Base-by-base conservation (phyloP, 805 yeast species). In the Saccharomycopsis synnaedendra region DNA sequence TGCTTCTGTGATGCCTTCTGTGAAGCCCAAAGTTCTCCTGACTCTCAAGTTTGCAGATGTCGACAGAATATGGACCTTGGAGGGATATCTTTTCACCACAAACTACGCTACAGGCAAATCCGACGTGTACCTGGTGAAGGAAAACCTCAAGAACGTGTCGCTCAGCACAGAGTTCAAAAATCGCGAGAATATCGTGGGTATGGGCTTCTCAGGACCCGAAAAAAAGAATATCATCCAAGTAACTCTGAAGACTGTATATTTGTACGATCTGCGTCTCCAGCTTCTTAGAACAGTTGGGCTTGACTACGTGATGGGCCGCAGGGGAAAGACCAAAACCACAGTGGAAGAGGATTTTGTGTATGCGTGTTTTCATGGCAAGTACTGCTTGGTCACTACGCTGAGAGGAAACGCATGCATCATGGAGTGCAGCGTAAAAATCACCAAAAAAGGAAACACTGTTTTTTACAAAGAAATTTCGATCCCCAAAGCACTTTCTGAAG, bases 61-160 rank as follows among this genome's bases (percentile, higher is more conserved):
- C 34, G 76, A 80, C 54, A 76, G 80, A 55, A 71, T 85, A 57
- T 88, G 95, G 95, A 82, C 84, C 39, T 62, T 85, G 32, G 78
- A 78, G 57, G 72, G 71, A 52, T 85, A 74, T 58, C 65, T 86
- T 43, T 71, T 86, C 27, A 82, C 94, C 0, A 82, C 94, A 0
- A 89, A 82, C 59, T 74, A 75, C 39, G 64, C 70, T 19, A 76
- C 77, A 51, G 70, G 70, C 44, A 80, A 78, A 54, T 78, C 87
- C 28, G 88, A 84, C 57, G 74, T 82, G 35, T 82, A 82, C 57
- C 74, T 76, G 52, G 75, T 82, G 4, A 31, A 10, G 19, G 50
- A 77, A 47, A 47, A 48, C 29, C 40, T 44, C 36, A 28, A 42
- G 29, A 42, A 43, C 39, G 35, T 42, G 11, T 43, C 50, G n/a